These are phyloP conservation scores for Apiotrichum laibachii DNA, from an alignment of 1,284 basidiomycete species.

Conservation along the genomic window DNA sequence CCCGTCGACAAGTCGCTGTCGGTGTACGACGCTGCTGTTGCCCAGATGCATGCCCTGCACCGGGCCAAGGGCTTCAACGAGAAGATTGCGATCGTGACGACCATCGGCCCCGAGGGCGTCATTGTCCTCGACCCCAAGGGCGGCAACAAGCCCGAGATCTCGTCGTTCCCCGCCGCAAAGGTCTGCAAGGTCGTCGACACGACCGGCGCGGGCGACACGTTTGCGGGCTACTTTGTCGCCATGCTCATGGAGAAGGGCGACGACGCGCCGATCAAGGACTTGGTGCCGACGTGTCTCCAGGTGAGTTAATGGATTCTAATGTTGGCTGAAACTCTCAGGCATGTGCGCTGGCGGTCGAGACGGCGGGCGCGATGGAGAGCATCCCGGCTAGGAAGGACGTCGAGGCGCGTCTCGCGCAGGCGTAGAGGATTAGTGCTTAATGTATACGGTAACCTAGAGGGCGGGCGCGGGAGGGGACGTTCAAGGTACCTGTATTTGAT, in stretches of 20 bases:
- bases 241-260: conserved; percentile 38
- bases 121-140: conserved; percentile 25
- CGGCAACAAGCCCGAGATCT: conserved; percentile 11
- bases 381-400: conserved; percentile 19
- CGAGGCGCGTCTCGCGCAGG: conserved; percentile 10
- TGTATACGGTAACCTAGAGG: too few relatives aligned
- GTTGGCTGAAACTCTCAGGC: conserved; percentile 12
- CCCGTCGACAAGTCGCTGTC: conserved; percentile 2
- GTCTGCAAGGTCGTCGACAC: conserved; percentile 43
- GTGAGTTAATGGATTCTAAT: not conserved
- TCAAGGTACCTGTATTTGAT: too few relatives aligned
- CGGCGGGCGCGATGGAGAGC: conserved; percentile 23
- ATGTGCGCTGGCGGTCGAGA: conserved; percentile 19
- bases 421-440: not conserved
- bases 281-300: conserved; percentile 17
- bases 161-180: conserved; percentile 32
- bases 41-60: conserved; percentile 12
- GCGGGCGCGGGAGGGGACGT: too few relatives aligned
- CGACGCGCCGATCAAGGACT: conserved; percentile 12
- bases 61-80: conserved; percentile 4
- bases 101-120: conserved; percentile 30
- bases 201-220: conserved; percentile 52
- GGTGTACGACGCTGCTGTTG: not conserved
- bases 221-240: conserved; percentile 49
- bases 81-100: conserved; percentile 1